Base-by-base conservation (phyloP, 1,284 basidiomycete genomes). In the Wallemia hederae region DNA sequence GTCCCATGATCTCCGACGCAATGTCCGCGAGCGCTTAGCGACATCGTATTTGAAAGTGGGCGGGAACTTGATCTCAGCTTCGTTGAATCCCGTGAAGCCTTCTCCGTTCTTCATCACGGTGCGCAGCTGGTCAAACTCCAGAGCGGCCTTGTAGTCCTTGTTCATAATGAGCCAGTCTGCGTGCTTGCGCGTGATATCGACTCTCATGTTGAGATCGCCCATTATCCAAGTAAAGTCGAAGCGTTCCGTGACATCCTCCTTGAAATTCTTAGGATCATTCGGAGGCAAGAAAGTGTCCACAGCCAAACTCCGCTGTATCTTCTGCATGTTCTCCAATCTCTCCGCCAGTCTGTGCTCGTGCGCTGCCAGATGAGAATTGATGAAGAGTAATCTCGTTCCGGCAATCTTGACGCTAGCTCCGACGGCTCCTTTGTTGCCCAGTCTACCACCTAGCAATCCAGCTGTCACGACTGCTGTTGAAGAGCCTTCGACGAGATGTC, bases 11-110 rank as follows among this genome's bases (percentile, higher is more conserved):
- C 57, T 70, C 67, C 34, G 69, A 70, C 58, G 70, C 64, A 64
- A 72, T 72, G 58, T 73, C 65, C 25, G 71, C 19, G 39, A 11
- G 5, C 39, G 71, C 64, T 70, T 71, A 64, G 71, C 71, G 19
- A 87, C 82, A 63, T 87, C 80, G 65, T 85, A 87, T 67, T 87
- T 87, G 75, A 86, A 87, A 0, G 85, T 87, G 0, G 84, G 84
- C 2, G 83, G 79, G 64, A 87, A 86, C 63, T 77, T 67, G 60
- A 86, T 85, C 0, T 72, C 70, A 0, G 75, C 83, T 69, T 86
- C 85, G 9, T 71, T 66, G 66, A 88, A 88, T 7, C 83, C 83
- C 25, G 69, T 67, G 61, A 74, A 72, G 31, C 73, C 73, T 0
- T 77, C 76, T 2, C 71, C 71, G 7, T 72, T 68, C 49, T 75